Evolutionary conservation across 345 rosid species (phyloP), one percentile per base, ranked within the genome.

Genomic region (Orychophragmus violaceus): DNA sequence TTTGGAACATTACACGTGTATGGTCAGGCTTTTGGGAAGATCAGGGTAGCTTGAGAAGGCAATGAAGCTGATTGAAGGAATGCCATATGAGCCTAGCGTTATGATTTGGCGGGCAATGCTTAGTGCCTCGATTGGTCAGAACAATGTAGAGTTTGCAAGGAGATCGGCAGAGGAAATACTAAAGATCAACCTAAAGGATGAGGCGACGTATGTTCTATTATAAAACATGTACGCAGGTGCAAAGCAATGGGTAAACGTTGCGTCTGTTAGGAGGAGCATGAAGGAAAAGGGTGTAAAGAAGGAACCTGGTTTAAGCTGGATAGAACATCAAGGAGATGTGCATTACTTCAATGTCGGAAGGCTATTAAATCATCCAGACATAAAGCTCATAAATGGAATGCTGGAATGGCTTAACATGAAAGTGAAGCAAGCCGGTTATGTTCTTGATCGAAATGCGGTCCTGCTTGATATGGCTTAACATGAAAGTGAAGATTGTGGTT

Each of bases 71-170:
- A 87, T 94, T 8, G 78, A 78, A 66, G 83, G 75, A 60, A 90
- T 90, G 46, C 88, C 88, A 52, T 76, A 50, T 41, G 77, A 82
- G 75, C 97, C 88, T 30, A 80, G 84, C 79, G 77, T 84, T 35
- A 90, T 82, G 88, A 74, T 81, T 36, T 88, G 99, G 99, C 82
- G 92, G 29, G 89, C 97, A 18, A 79, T 94, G 74, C 96, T 94
- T 2, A 87, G 96, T 27, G 90, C 95, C 67, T 88, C 95, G 42
- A 81, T 82, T 59, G 76, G 77, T 76, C 88, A 90, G 70, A 86
- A 83, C 11, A 77, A 90, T 57, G 81, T 78, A 68, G 86, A 83
- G 63, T 78, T 90, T 28, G 96, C 89, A 21, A 82, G 65, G 70
- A 59, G 78, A 67, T 79, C 86, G 5, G 95, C 97, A 3, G 68